Percentiles rank a stretch among this genome's conserved stretches.
phyloP scores from a whole-genome alignment of 768 basidiomycete genomes.

The Gautieria morchelliformis region DNA sequence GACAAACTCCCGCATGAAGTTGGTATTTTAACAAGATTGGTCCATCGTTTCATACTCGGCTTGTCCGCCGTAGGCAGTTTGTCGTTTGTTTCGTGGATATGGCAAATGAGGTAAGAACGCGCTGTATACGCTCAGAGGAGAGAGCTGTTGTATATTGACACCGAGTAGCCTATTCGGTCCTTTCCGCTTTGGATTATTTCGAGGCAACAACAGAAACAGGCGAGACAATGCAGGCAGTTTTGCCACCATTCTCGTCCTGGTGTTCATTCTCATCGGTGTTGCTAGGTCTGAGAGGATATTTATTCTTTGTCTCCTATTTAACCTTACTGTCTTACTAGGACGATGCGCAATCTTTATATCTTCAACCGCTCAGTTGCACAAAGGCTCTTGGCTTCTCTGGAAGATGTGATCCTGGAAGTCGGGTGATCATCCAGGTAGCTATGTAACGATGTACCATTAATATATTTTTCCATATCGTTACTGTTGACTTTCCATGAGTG shows the following conservation, averaged over 20 bases:
- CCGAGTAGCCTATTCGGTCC: constrained; percentile 54
- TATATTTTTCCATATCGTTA: no score
- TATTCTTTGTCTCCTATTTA: neutral
- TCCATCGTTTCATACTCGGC: constrained; percentile 67
- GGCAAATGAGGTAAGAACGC: constrained; percentile 4
- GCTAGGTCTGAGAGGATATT: constrained; percentile 35
- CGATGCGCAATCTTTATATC: constrained; percentile 60
- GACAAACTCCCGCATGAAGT: constrained; percentile 12
- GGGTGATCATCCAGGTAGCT: constrained; percentile 25
- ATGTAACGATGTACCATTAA: neutral
- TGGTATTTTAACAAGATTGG: constrained; percentile 44
- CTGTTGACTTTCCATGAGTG: no score
- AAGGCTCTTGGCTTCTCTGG: constrained; percentile 56
- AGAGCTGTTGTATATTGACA: neutral
- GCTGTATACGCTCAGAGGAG: neutral
- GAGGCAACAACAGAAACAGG: constrained; percentile 44
- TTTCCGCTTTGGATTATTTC: constrained; percentile 60
- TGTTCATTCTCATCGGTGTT: constrained; percentile 52
- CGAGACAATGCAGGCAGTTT: constrained; percentile 47
- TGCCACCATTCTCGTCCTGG: constrained; percentile 54
- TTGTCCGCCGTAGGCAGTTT: constrained; percentile 71
- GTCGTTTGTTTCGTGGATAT: constrained; percentile 66
- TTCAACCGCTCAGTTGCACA: constrained; percentile 52
- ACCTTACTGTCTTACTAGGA: constrained; percentile 31
- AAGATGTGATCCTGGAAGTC: constrained; percentile 76